These are phyloP conservation scores for Fraxinus platypoda DNA, from an alignment of 305 asterid genomes.

Conservation along the genomic window DNA sequence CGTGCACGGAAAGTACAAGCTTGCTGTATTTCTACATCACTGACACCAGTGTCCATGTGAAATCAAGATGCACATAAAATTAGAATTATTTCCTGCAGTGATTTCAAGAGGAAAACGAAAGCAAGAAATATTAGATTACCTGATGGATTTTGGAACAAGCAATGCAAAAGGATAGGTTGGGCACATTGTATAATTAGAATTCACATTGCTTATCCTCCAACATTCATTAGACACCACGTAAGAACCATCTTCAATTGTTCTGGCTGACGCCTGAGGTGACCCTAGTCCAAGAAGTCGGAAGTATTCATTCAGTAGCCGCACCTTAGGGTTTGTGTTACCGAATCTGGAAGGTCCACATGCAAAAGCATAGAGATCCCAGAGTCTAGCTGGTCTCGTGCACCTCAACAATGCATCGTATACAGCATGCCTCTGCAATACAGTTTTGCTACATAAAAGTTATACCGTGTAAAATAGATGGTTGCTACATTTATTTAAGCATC, in stretches of 20 bases:
- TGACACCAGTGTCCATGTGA: slow-evolving; percentile 39
- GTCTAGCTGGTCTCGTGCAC: slow-evolving; percentile 71
- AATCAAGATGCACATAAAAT: slow-evolving; percentile 27
- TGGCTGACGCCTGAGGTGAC: slow-evolving; percentile 50
- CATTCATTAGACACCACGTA: slow-evolving; percentile 68
- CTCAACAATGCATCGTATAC: slow-evolving; percentile 74
- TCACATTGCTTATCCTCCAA: slow-evolving; percentile 91
- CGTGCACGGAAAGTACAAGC: slow-evolving; percentile 90
- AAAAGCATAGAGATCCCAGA: slow-evolving; percentile 95
- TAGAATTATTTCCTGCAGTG: slow-evolving; percentile 18
- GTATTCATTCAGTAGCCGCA: slow-evolving; percentile 83
- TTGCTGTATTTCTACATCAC: slow-evolving; percentile 84
- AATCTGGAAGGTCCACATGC: slow-evolving; percentile 61
- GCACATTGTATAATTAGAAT: slow-evolving; percentile 68
- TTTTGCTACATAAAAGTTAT: slow-evolving; percentile 16
- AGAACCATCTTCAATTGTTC: slow-evolving; percentile 70
- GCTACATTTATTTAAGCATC: slow-evolving; percentile 6
- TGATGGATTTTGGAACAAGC: slow-evolving; percentile 80
- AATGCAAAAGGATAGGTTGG: slow-evolving; percentile 93
- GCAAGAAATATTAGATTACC: slow-evolving; percentile 43
- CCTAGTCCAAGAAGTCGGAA: slow-evolving; percentile 83
- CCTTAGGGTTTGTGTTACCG: slow-evolving; percentile 60
- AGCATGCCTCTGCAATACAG: slow-evolving; percentile 77
- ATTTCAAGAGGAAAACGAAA: slow-evolving; percentile 19
- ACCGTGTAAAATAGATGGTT: slow-evolving; percentile 9